Evolutionary conservation across 2,329 filamentous ascomycete genomes (phyloP), one percentile per base, ranked within the genome.

Genomic region (Aspergillus melleus): DNA sequence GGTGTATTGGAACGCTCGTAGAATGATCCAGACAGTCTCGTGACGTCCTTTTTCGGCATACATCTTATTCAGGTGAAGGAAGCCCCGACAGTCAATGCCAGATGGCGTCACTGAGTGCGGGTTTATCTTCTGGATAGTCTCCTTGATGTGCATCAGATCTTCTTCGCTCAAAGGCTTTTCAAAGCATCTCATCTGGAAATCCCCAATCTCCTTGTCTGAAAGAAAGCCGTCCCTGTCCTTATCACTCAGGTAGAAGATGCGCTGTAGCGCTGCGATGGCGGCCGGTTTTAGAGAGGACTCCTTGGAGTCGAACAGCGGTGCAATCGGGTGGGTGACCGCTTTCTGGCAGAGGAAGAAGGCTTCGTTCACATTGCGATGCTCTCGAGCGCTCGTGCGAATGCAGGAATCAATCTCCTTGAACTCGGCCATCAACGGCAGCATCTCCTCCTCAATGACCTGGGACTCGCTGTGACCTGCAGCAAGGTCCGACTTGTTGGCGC

Each of bases 371-470:
- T 97, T 97, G 68, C 90, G 88, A 72, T 96, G 92, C 70, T 96
- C 91, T 68, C 91, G 87, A 20, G 94, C 92, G 76, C 93, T 98
- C 9, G 93, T 92, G 58, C 95, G 86, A 72, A 99, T 98, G 77
- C 95, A 99, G 0, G 93, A 96, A 74, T 99, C 95, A 64, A 99
- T 97, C 76, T 98, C 95, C 73, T 96, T 94, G 79, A 98, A 99
- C 78, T 99, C 95, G 62, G 91, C 89, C 95, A 99, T 97, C 65
- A 99, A 89, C 0, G 95, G 95, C 32, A 98, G 83, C 92, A 99
- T 97, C 79, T 99, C 95, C 75, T 98, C 95, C 70, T 96, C 91
- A 50, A 96, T 87, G 9, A 96, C 89, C 74, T 96, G 91, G 0
- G 91, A 85, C 9, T 91, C 92, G 60, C 84, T 90, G 47, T 86